Percentiles rank a stretch among this genome's conserved stretches.
phyloP scores from a whole-genome alignment of 2,329 filamentous ascomycete species.

The Cladosporium sp. region DNA sequence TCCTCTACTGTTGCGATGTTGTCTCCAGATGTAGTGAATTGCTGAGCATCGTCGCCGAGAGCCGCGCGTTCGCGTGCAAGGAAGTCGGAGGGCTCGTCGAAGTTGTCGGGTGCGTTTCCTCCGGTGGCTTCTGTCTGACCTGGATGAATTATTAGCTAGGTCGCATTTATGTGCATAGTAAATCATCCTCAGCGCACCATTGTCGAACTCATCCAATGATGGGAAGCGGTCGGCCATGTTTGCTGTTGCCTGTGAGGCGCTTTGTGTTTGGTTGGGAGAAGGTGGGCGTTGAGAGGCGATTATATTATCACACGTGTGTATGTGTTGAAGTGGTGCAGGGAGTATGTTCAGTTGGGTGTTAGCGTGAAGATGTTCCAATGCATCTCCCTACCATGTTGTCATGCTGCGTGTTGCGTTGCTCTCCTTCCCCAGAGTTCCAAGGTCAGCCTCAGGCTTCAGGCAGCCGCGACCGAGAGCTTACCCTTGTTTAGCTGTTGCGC shows the following conservation, averaged over 20 bases:
- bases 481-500: not conserved
- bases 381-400: not conserved
- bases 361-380: constrained; percentile 6
- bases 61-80: constrained; percentile 85
- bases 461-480: not conserved
- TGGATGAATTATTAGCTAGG: constrained; percentile 38
- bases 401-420: constrained; percentile 1
- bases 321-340: not conserved
- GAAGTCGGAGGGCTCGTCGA: constrained; percentile 75
- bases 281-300: not conserved
- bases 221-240: constrained; percentile 54
- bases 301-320: not conserved
- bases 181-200: constrained; percentile 40
- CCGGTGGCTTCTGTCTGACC: constrained; percentile 68
- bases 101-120: constrained; percentile 47
- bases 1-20: constrained; percentile 57
- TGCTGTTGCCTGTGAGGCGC: constrained; percentile 20
- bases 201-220: constrained; percentile 55
- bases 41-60: constrained; percentile 88
- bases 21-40: constrained; percentile 80
- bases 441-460: not conserved
- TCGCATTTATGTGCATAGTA: not conserved
- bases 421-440: not conserved
- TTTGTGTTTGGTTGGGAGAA: not conserved
- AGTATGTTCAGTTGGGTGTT: not conserved